These are phyloP conservation scores for Cercospora sp. DNA, from an alignment of 2,329 filamentous ascomycete genomes.

Conservation along the genomic window DNA sequence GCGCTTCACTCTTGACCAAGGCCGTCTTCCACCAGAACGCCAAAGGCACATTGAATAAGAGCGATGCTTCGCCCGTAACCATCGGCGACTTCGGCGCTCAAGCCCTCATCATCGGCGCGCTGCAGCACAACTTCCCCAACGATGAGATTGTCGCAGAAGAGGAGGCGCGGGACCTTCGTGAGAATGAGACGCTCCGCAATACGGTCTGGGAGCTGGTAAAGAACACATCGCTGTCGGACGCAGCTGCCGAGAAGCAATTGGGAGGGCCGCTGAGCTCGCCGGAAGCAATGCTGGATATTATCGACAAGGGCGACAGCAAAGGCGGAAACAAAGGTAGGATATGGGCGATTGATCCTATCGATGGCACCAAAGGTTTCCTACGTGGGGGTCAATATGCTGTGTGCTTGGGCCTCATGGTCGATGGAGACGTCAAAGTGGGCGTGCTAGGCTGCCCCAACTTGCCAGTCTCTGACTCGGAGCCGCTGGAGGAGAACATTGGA, in stretches of 20 bases:
- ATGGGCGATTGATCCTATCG: slow-evolving; percentile 96
- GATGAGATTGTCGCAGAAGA: slow-evolving; percentile 96
- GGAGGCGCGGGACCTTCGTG: slow-evolving; percentile 77
- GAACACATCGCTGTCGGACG: slow-evolving; percentile 67
- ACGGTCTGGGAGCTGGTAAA: slow-evolving; percentile 84
- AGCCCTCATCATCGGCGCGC: slow-evolving; percentile 88
- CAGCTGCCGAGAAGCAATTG: slow-evolving; percentile 63
- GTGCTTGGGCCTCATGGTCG: slow-evolving; percentile 85
- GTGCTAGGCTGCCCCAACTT: slow-evolving; percentile 96
- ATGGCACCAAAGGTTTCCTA: slow-evolving; percentile 96
- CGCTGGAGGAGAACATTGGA: slow-evolving; percentile 70
- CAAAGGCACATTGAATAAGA: slow-evolving; percentile 91
- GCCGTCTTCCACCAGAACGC: slow-evolving; percentile 82
- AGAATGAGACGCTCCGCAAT: slow-evolving; percentile 66
- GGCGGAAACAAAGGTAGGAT: slow-evolving; percentile 76
- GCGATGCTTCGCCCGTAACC: slow-evolving; percentile 94
- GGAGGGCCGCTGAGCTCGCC: slow-evolving; percentile 67
- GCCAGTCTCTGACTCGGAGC: slow-evolving; percentile 75
- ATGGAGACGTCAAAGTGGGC: slow-evolving; percentile 90
- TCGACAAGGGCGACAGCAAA: slow-evolving; percentile 62
- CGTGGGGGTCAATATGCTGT: slow-evolving; percentile 96
- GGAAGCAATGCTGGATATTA: slow-evolving; percentile 62
- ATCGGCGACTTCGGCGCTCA: slow-evolving; percentile 98
- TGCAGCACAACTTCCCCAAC: slow-evolving; percentile 83
- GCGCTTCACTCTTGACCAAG: slow-evolving; percentile 73